Evolutionary conservation across 1,139 yeast species (phyloP), one percentile per base, ranked within the genome.

Genomic region (Taphrina communis): DNA sequence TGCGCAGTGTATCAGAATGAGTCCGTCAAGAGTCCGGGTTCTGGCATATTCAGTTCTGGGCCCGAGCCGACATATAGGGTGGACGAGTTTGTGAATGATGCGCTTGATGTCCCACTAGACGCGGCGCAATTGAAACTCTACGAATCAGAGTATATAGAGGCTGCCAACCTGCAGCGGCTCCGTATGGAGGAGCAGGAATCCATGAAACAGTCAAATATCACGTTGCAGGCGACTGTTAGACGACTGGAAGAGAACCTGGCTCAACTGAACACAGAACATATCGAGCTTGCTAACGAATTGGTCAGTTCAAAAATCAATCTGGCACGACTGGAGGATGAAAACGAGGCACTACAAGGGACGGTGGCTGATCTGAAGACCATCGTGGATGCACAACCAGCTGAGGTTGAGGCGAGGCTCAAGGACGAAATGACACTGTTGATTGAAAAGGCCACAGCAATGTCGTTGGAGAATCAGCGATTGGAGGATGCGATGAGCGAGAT

Each of bases 31-130:
- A 42, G 53, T 31, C 62, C 62, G 6, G 67, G 67, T 6, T 50
- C 56, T 41, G 67, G 67, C 19, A 38, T 55, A 19, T 50, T 58
- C 48, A 17, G 59, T 19, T 48, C 67, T 38, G 56, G 61, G 6
- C 58, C 51, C 6, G 67, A 56, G 46, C 48, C 63, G 14, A 60
- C 72, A 1, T 72, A 73, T 42, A 71, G 74, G 1, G 85, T 90
- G 60, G 88, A 90, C 75, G 85, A 85, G 60, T 84, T 94, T 73
- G 95, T 94, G n/a, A 78, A 78, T 8, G 97, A 91, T 77, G 90
- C 97, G 0, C 86, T 89, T 83, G 81, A 82, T 44, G 84, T 92
- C 60, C 85, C 87, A 72, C 81, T 94, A 42, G 82, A 88, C 38
- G 97, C 97, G 8, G 81, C 88, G 21, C 85, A 88, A 7, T 80